Conservation (phyloP, 768 basidiomycete genomes). For the Ephemerocybe angulata region DNA sequence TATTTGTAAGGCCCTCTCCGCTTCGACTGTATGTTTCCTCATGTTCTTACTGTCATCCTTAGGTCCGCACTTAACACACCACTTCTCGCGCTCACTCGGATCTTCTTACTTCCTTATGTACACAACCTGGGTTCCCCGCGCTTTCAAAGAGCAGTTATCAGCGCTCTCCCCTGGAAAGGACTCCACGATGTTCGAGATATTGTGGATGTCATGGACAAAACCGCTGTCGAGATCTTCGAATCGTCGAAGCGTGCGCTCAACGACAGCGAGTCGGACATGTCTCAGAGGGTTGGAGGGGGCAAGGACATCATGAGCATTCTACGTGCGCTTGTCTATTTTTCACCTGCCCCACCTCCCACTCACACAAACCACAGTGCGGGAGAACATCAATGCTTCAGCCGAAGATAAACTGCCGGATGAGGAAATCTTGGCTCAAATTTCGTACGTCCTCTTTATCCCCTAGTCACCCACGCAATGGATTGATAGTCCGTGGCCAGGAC, state of each 20-base stretch:
- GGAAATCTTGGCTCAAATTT: conserved; percentile 38
- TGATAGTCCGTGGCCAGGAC: not conserved
- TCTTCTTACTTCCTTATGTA: not conserved
- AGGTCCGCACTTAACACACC: too few species aligned
- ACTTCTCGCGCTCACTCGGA: too few species aligned
- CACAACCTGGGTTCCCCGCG: conserved; percentile 12
- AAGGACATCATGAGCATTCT: conserved; percentile 47
- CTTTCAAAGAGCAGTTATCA: not conserved
- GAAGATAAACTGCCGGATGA: conserved; percentile 31
- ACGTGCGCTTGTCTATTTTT: conserved; percentile 24
- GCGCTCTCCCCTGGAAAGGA: conserved; percentile 23
- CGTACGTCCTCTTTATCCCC: conserved; percentile 17
- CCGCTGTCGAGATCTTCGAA: conserved; percentile 33
- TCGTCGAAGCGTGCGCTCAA: conserved; percentile 32
- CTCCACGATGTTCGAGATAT: conserved; percentile 25
- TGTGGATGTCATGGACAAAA: conserved; percentile 8
- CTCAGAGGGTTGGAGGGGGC: conserved; percentile 31
- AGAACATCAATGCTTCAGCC: conserved; percentile 31
- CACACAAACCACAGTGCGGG: conserved; percentile 30
- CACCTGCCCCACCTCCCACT: not conserved
- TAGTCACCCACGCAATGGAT: not conserved
- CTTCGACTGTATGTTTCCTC: too few species aligned
- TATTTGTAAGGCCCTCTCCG: conserved; percentile 23
- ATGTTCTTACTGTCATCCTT: too few species aligned
- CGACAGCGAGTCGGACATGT: conserved; percentile 17